A percentile compares a stretch with the other conserved stretches of the same genome.
Evolutionary conservation across 768 basidiomycete species (phyloP).

Genomic region (Phaeolepiota aurea): DNA sequence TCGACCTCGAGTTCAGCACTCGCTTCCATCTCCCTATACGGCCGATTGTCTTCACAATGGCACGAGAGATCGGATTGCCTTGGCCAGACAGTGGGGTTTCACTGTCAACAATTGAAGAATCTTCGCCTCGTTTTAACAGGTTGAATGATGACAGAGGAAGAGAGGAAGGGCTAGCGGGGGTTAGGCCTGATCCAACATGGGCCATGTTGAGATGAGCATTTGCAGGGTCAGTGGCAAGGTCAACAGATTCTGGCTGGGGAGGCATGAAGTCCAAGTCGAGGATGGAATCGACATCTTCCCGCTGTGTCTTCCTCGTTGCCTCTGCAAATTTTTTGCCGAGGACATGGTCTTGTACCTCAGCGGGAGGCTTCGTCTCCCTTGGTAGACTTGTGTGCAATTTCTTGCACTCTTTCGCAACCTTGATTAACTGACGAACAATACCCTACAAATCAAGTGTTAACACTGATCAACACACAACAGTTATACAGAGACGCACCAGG

Average conservation of each 20-base stretch:
- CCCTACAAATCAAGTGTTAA: conserved; percentile 31
- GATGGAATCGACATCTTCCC: conserved; percentile 55
- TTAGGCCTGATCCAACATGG: conserved; percentile 25
- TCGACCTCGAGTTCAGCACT: conserved; percentile 48
- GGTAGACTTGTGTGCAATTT: conserved; percentile 45
- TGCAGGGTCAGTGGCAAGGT: conserved; percentile 33
- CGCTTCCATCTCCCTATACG: conserved; percentile 78
- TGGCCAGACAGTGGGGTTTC: conserved; percentile 34
- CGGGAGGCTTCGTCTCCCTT: conserved; percentile 21
- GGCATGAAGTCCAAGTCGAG: conserved; percentile 72
- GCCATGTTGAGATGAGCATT: conserved; percentile 39
- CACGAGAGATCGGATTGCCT: conserved; percentile 63
- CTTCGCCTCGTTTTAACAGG: conserved; percentile 56
- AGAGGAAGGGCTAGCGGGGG: conserved; percentile 33
- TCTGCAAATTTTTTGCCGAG: conserved; percentile 64
- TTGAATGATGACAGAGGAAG: conserved; percentile 50
- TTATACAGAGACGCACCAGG: conserved; percentile 43
- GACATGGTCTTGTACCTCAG: conserved; percentile 29
- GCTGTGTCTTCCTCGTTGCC: conserved; percentile 32
- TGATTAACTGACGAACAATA: conserved; percentile 76
- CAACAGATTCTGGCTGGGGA: conserved; percentile 29
- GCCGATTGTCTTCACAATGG: conserved; percentile 75
- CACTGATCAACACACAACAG: conserved; percentile 5
- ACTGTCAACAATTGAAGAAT: conserved; percentile 20
- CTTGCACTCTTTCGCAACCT: conserved; percentile 78